Evolutionary conservation across 768 basidiomycete genomes (phyloP).

Genomic region (Termitomyces sp.): DNA sequence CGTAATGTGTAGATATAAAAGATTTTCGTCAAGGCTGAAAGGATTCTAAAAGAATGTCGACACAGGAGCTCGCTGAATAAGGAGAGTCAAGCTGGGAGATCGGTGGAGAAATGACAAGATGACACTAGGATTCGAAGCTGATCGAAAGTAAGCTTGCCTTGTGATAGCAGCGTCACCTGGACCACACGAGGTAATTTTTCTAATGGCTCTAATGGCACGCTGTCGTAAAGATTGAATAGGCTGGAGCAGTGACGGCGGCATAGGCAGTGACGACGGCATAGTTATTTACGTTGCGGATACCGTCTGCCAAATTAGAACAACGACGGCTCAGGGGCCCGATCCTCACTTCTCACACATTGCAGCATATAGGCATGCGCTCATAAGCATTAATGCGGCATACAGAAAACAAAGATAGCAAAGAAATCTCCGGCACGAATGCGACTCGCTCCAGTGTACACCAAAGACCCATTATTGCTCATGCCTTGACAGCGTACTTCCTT

Average conservation of each 20-base stretch:
- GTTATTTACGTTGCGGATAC: not conserved
- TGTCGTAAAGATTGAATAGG: not conserved
- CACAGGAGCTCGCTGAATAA: not conserved
- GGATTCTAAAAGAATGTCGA: not conserved
- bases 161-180: conserved; percentile 5
- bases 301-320: not conserved
- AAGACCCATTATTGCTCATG: conserved; percentile 42
- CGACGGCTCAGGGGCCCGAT: not conserved
- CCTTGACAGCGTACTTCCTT: conserved; percentile 96
- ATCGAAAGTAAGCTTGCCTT: conserved; percentile 5
- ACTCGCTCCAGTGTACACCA: conserved; percentile 14
- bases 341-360: not conserved
- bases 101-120: conserved; percentile 8
- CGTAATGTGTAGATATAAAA: not conserved
- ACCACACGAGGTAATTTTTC: not conserved
- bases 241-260: not conserved
- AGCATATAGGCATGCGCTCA: conserved; percentile 14
- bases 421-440: conserved; percentile 19
- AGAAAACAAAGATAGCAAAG: conserved; percentile 21
- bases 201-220: not conserved
- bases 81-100: not conserved
- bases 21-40: not conserved
- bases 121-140: conserved; percentile 16
- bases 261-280: not conserved
- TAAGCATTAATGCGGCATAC: conserved; percentile 23